Conservation (phyloP, 2,329 filamentous ascomycete species). For the Paecilomyces dactylethromorphus region DNA sequence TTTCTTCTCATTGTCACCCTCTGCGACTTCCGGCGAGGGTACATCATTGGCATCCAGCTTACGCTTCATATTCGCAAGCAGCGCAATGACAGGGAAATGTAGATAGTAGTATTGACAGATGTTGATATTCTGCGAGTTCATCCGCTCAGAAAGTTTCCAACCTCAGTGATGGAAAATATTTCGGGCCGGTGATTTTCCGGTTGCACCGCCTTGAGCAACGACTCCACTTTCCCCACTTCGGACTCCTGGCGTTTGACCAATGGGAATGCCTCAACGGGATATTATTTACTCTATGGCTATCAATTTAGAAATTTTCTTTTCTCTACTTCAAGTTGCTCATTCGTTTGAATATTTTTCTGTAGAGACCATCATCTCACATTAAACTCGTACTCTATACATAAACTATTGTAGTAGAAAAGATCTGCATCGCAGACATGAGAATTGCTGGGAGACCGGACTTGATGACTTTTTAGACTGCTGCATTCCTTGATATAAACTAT, state of each 20-base stretch:
- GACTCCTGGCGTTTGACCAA: too few relatives aligned
- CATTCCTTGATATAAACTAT: too few relatives aligned
- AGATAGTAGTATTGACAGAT: background rate
- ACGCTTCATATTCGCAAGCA: conserved; percentile 38
- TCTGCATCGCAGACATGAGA: too few relatives aligned
- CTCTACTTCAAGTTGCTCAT: background rate
- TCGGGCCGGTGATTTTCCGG: conserved; percentile 24
- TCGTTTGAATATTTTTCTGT: too few relatives aligned
- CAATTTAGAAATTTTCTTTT: background rate
- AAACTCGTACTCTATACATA: too few relatives aligned
- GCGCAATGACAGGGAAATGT: background rate
- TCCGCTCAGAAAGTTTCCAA: conserved; percentile 19
- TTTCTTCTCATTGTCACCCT: conserved; percentile 23
- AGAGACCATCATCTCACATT: too few relatives aligned
- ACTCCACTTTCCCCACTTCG: background rate
- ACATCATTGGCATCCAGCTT: conserved; percentile 44
- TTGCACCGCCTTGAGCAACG: conserved; percentile 14
- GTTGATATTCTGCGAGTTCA: background rate
- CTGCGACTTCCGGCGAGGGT: conserved; percentile 29
- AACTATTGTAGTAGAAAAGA: too few relatives aligned
- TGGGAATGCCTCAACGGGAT: too few relatives aligned
- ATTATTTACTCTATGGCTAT: too few relatives aligned
- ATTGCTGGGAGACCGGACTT: too few relatives aligned
- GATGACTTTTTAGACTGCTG: too few relatives aligned
- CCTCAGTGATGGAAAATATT: conserved; percentile 14